A percentile compares a stretch with the other conserved stretches of the same genome.
These are phyloP conservation scores for Fraxinus latifolia DNA, from an alignment of 305 asterid species.

Conservation along the genomic window DNA sequence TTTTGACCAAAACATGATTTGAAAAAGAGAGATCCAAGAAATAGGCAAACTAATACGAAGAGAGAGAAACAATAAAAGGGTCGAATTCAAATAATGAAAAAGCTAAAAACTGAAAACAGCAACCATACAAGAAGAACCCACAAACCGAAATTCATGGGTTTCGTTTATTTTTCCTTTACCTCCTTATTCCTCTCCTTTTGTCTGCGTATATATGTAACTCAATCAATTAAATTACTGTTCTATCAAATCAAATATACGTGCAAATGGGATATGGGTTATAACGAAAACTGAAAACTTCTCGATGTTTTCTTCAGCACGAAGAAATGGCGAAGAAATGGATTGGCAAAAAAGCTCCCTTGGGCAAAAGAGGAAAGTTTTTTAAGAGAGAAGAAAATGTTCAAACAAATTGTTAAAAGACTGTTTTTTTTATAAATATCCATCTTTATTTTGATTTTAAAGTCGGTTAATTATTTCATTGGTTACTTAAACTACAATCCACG, in stretches of 20 bases:
- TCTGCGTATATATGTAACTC: slow-evolving; percentile 35
- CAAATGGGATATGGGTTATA: slow-evolving; percentile 22
- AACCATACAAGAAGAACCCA: slow-evolving; percentile 21
- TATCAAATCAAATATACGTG: slow-evolving; percentile 27
- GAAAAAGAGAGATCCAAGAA: slow-evolving; percentile 27
- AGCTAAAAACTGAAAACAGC: slow-evolving; percentile 4
- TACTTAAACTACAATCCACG: background rate
- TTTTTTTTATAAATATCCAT: background rate
- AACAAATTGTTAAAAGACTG: background rate
- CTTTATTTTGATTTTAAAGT: background rate
- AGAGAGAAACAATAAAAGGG: slow-evolving; percentile 4
- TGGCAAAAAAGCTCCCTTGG: background rate
- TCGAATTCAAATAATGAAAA: slow-evolving; percentile 19
- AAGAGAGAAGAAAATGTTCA: background rate
- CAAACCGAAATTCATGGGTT: slow-evolving; percentile 53
- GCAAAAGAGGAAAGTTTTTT: background rate
- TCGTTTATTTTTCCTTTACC: slow-evolving; percentile 22
- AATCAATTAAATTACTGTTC: slow-evolving; percentile 7
- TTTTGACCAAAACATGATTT: background rate
- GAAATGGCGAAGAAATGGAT: background rate
- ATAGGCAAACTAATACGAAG: slow-evolving; percentile 15
- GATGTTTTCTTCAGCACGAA: background rate
- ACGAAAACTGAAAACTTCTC: slow-evolving; percentile 1
- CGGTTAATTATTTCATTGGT: background rate
- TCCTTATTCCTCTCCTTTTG: slow-evolving; percentile 37